Evolutionary conservation across 495 filamentous ascomycete species (phyloP), one percentile per base, ranked within the genome.

Genomic region (Lepraria neglecta): DNA sequence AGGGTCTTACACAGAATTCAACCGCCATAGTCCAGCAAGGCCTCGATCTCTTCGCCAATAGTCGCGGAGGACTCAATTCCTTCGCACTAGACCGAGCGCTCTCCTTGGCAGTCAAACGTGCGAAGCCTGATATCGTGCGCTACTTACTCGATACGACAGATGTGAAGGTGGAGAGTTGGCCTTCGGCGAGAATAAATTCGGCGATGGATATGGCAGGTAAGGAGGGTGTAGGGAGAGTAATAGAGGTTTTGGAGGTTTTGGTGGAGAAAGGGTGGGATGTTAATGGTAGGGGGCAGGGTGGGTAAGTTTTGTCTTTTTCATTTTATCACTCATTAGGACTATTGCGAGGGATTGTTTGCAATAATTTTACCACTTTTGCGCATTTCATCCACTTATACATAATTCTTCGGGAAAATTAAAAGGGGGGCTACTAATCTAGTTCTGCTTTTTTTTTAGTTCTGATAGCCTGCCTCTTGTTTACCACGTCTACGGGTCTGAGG

Each of bases 11-110:
- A 3, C 17, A 24, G 10, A 57, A 57, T 11, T 57, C 54, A 30
- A 38, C 24, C 54, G 9, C 33, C 54, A 11, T 11, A 19, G 38
- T 57, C 33, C 54, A 43, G 6, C 54, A 44, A 10, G 35, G 31
- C 6, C 33, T 57, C 54, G 54, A 57, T 19, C 54, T 38, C 19
- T 45, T 40, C 54, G 33, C 54, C n/a, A 3, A 43, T 5, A 57
- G 35, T 30, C 54, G 31, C 11, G 4, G 54, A 4, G 54, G 54
- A 24, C 42, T 57, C 33, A 28, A 38, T 12, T 35, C 35, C 35
- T 15, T 43, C 3, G 15, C 6, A 17, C 54, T 38, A 28, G 42
- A 45, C 9, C 15, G 42, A 17, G 35, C 19, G 19, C 33, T 57
- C 35, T 24, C 12, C 3, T 40, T 60, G 27, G 58, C 58, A 17